Percentiles rank a stretch among this genome's conserved stretches.
Evolutionary conservation across 495 filamentous ascomycete species (phyloP).

Genomic region (Melanomma pulvis-pyrius): DNA sequence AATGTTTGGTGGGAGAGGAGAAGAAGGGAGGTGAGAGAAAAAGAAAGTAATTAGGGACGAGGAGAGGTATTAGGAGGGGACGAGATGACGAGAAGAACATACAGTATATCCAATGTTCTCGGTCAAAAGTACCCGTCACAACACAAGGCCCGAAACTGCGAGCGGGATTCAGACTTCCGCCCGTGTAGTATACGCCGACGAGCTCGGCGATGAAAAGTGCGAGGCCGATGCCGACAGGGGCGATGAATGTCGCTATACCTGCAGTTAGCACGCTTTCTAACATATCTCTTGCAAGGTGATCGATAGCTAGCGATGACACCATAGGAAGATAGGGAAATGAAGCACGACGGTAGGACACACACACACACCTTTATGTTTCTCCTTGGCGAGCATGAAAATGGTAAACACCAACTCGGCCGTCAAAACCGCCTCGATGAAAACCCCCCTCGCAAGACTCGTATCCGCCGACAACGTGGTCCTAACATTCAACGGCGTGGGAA

Average conservation of each 20-base stretch:
- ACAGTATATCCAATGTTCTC: conserved; percentile 41
- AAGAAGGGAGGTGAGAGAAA: background rate
- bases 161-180: conserved; percentile 39
- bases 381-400: conserved; percentile 78
- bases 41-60: background rate
- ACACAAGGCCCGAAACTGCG: conserved; percentile 38
- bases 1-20: background rate
- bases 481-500: conserved; percentile 56
- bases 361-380: conserved; percentile 55
- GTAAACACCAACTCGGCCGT: conserved; percentile 75
- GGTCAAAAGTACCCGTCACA: conserved; percentile 26
- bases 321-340: background rate
- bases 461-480: conserved; percentile 60
- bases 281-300: too few species aligned
- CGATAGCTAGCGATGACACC: too few species aligned
- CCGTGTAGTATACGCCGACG: conserved; percentile 43
- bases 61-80: background rate
- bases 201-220: conserved; percentile 69
- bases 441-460: conserved; percentile 62
- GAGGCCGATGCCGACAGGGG: conserved; percentile 75
- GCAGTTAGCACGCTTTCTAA: conserved; percentile 53
- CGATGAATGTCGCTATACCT: conserved; percentile 64
- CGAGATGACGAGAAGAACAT: too few species aligned
- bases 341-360: background rate
- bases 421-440: conserved; percentile 80